Evolutionary conservation across 2,329 filamentous ascomycete species (phyloP).

Genomic region (Aureobasidium sp.): DNA sequence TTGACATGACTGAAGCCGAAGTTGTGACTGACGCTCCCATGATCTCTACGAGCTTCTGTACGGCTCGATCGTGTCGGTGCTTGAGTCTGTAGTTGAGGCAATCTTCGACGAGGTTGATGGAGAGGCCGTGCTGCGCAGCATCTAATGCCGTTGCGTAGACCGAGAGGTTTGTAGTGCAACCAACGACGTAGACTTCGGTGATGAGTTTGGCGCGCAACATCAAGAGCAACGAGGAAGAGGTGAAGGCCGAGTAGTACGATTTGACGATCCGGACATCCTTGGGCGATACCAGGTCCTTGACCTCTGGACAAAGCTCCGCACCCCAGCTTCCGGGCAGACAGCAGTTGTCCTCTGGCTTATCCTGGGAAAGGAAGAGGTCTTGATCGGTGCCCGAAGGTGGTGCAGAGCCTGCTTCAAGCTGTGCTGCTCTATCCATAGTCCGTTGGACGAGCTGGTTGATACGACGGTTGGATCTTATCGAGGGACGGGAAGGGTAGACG

Average conservation of each 20-base stretch:
- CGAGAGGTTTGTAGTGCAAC: conserved; percentile 77
- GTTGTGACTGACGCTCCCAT: conserved; percentile 64
- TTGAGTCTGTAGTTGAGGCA: conserved; percentile 75
- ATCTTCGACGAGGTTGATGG: conserved; percentile 81
- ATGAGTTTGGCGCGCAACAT: conserved; percentile 78
- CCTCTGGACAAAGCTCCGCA: conserved; percentile 43
- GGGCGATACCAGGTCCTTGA: conserved; percentile 45
- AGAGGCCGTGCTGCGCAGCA: conserved; percentile 77
- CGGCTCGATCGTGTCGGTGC: conserved; percentile 60
- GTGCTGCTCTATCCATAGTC: conserved; percentile 10
- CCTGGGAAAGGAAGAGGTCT: conserved; percentile 39
- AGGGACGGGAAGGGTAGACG: neutral
- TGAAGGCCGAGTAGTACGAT: conserved; percentile 82
- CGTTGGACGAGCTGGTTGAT: conserved; percentile 18
- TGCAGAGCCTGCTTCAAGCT: conserved; percentile 3
- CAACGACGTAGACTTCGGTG: conserved; percentile 84
- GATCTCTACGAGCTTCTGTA: conserved; percentile 64
- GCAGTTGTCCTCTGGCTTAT: conserved; percentile 33
- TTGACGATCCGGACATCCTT: conserved; percentile 56
- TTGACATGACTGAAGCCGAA: conserved; percentile 47
- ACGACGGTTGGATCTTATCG: neutral
- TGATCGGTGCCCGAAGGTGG: conserved; percentile 30
- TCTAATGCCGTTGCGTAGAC: conserved; percentile 89
- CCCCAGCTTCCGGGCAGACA: conserved; percentile 40
- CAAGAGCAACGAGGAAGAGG: conserved; percentile 63